phyloP scores from a whole-genome alignment of 768 basidiomycete genomes.

The Psilocybe subaeruginosa region DNA sequence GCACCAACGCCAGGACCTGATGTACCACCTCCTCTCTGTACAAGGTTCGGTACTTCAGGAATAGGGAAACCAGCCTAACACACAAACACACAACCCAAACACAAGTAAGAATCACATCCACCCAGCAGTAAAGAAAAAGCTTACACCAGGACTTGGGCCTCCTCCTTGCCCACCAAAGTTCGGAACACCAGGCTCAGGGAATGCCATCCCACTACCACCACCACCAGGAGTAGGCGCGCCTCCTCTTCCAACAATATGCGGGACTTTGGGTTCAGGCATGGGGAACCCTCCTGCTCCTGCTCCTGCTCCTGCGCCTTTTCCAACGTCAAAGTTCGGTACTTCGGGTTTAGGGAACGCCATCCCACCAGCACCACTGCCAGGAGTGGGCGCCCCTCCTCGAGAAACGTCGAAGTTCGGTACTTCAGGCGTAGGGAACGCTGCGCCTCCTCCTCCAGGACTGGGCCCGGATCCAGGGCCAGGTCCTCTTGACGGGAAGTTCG shows the following conservation, averaged over 20 bases:
- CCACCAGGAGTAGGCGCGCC: neutral
- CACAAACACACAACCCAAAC: no score
- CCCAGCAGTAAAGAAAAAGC: no score
- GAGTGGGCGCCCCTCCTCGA: neutral
- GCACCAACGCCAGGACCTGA: neutral
- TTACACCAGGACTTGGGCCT: no score
- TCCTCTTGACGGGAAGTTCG: no score
- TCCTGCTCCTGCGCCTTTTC: neutral
- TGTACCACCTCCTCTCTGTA: neutral
- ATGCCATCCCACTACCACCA: neutral
- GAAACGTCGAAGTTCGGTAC: neutral
- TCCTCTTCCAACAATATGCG: conserved; percentile 2
- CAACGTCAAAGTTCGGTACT: conserved; percentile 3
- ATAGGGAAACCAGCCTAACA: no score
- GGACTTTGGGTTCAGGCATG: neutral
- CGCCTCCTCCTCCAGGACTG: no score
- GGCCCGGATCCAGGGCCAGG: no score
- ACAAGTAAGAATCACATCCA: no score
- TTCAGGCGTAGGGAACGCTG: neutral
- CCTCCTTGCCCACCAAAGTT: neutral
- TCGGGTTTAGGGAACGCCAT: conserved; percentile 1
- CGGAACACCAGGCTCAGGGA: conserved; percentile 6
- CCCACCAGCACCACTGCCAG: neutral
- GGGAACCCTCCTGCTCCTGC: neutral
- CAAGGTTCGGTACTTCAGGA: no score